phyloP scores from a whole-genome alignment of 768 basidiomycete species.

The Auriscalpium microsporum region DNA sequence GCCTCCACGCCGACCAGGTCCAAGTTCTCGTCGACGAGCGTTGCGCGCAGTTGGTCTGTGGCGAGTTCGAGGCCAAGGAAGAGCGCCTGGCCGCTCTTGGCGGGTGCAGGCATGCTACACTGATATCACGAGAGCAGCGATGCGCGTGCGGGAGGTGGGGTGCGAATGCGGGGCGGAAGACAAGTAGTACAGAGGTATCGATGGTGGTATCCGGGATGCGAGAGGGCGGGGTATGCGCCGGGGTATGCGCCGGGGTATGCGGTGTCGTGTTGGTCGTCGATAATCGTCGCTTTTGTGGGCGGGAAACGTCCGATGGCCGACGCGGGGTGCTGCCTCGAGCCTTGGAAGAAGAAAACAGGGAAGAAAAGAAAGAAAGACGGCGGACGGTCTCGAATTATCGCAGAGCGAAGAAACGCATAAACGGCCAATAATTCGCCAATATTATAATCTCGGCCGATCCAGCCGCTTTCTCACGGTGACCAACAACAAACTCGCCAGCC shows the following conservation, averaged over 20 bases:
- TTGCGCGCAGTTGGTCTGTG: slow-evolving; percentile 75
- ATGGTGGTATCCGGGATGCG: not conserved
- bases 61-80: slow-evolving; percentile 85
- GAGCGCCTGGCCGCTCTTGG: slow-evolving; percentile 40
- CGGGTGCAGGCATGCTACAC: slow-evolving; percentile 10
- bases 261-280: not conserved
- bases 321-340: no score
- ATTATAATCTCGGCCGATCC: no score
- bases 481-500: no score
- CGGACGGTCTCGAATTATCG: no score
- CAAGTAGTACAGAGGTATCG: no score
- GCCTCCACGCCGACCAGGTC: slow-evolving; percentile 77
- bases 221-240: not conserved
- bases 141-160: not conserved
- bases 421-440: no score
- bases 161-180: no score
- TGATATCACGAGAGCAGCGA: not conserved
- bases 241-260: not conserved
- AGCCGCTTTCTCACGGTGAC: no score
- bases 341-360: no score
- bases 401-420: no score
- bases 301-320: no score
- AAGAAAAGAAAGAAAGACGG: no score
- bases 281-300: not conserved
- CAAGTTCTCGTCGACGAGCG: slow-evolving; percentile 74